Evolutionary conservation across 768 basidiomycete species (phyloP), one percentile per base, ranked within the genome.

Genomic region (Baorangia bicolor): DNA sequence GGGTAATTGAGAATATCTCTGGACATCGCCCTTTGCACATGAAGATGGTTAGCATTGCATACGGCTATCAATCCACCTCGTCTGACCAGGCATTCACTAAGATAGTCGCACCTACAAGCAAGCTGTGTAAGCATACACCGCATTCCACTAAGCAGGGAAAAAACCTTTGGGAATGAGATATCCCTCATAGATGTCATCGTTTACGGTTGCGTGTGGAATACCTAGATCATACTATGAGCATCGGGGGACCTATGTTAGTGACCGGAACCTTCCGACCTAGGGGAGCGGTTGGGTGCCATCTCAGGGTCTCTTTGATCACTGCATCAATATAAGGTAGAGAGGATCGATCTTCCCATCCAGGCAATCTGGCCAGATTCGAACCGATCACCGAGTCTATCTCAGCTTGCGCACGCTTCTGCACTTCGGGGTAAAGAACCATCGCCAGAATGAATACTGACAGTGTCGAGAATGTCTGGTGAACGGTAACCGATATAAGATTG

Each of bases 121-220:
- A 40, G 23, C 4, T 8, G 31, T n/a, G 41, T 48, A 5, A 55
- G 21, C 16, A 30, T 16, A 38, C 23, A 18, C n/a, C n/a, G 5
- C 8, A 30, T 2, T 4, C 3, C 20, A 18, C 21, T 16, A 13
- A 9, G 14, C 25, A 49, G 18, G 14, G 16, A 23, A 16, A 14
- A 23, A 35, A 52, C 50, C 50, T 56, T 74, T 74, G 9, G 83
- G 83, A 44, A 85, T 85, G 12, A 77, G 61, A 51, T 80, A 78
- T 8, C 75, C 74, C 35, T 71, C 65, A 55, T 77, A 78, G 16
- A 71, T 53, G 40, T 77, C 78, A 45, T 77, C 74, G 38, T 73
- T 56, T 2, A 73, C 73, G 11, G 67, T 49, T 8, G 59, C 51
- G 40, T 72, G 72, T 8, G 68, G 64, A 14, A 71, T 43, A 18